Evolutionary conservation across 495 filamentous ascomycete genomes (phyloP).

Genomic region (Stereocaulon alpinum): DNA sequence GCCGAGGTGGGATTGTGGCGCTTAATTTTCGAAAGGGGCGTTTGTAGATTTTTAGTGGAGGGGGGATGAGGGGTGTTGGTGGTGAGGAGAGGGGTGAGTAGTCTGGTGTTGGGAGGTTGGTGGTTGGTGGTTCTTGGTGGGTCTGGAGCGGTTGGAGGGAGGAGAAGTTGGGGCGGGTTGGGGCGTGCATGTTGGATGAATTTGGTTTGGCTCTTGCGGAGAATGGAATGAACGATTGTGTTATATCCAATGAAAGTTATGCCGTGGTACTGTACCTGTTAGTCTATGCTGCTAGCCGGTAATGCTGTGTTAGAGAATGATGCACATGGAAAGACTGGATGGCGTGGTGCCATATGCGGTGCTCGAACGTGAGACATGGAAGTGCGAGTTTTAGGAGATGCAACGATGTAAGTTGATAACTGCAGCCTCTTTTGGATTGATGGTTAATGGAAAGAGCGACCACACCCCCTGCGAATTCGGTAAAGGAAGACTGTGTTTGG

Average conservation of each 20-base stretch:
- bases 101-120: not conserved
- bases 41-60: not conserved
- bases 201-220: not conserved
- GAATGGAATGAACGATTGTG: not conserved
- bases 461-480: not conserved
- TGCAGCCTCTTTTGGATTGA: too few relatives aligned
- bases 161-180: not conserved
- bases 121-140: not conserved
- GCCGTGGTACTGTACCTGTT: not conserved
- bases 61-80: not conserved
- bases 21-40: not conserved
- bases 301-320: not conserved
- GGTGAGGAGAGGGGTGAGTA: not conserved
- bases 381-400: not conserved
- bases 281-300: not conserved
- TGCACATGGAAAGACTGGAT: not conserved
- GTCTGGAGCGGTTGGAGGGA: not conserved
- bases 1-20: not conserved
- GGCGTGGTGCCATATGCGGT: not conserved
- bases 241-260: too few relatives aligned
- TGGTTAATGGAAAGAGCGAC: not conserved
- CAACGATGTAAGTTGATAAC: too few relatives aligned
- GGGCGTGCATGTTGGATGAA: not conserved
- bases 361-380: not conserved
- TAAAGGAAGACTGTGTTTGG: too few relatives aligned